Evolutionary conservation across 164 flowering plant species (phyloP).

Genomic region (Amborella trichopoda): DNA sequence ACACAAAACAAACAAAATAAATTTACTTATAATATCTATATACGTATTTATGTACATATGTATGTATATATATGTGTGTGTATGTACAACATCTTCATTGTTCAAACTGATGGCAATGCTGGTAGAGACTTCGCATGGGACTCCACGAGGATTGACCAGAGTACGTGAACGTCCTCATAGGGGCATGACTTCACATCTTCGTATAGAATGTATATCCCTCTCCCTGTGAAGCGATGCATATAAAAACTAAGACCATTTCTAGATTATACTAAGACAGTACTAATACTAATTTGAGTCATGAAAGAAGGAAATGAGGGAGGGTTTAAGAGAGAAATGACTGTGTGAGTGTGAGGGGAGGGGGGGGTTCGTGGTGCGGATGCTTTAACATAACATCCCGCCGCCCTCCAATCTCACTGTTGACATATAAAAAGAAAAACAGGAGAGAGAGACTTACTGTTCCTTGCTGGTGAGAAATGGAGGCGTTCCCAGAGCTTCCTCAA

Average conservation of each 20-base stretch:
- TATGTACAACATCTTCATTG: too few species aligned
- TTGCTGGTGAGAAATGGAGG: conserved; percentile 31
- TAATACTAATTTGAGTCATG: background rate
- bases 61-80: too few species aligned
- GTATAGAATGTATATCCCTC: conserved; percentile 89
- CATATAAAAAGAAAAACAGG: background rate
- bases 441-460: conserved; percentile 20
- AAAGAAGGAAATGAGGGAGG: conserved; percentile 1
- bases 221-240: conserved; percentile 35
- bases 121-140: conserved; percentile 46
- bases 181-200: conserved; percentile 96
- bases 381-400: background rate
- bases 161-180: conserved; percentile 86
- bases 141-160: conserved; percentile 95
- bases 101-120: too few species aligned
- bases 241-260: background rate
- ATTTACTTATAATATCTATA: too few species aligned
- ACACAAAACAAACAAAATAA: too few species aligned
- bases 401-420: background rate
- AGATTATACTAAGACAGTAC: background rate
- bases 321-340: conserved; percentile 1
- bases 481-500: conserved; percentile 44
- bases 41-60: too few species aligned
- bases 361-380: background rate
- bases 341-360: background rate